Base-by-base conservation (phyloP, 176 grass and related monocot genomes). In the Tillandsia fasciculata region DNA sequence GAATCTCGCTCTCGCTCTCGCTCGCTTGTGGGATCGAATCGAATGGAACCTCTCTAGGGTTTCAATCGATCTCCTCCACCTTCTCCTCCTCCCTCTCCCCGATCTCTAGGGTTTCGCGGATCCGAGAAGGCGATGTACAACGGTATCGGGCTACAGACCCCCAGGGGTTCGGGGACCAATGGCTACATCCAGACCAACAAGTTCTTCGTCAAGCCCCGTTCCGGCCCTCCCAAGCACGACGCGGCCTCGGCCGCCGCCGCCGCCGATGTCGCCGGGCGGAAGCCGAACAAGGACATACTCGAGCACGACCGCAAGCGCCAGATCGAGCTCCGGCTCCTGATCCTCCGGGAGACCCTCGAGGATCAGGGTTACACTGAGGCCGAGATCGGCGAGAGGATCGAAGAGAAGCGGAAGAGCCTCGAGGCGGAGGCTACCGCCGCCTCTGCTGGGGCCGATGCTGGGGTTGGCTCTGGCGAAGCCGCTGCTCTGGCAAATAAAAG, bases 271-370 rank as follows among this genome's bases (percentile, higher is more conserved):
- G 81, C 85, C 27, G 74, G 82, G 58, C 82, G 86, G 22, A 88
- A 86, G 72, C 89, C 94, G 48, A 99, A 93, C 80, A 90, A 67
- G 94, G 94, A 93, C 13, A 99, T 99, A 78, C 81, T 99, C 24
- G 87, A 99, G 80, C 89, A 90, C 76, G 87, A 90, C 77, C 94
- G 90, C 42, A 85, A 90, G 87, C 86, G 94, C 12, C 82, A 87
- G 79, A 86, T 99, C 65, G 84, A 90, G 84, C 75, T 99, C 52
- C 78, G 72, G 56, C 76, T 99, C 15, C 73, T 99, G 56, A 3
- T 88, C 11, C 84, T 99, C 27, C 70, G 86, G 77, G 94, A 99
- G 78, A 85, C 86, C 18, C 90, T 99, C 49, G 82, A 85, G 64
- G 93, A 93, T 11, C 86, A 89, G 76, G 89, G 89, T 3, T 99